Conservation (phyloP, 352 stramenopile species). For the Phytopythium oedochilum region DNA sequence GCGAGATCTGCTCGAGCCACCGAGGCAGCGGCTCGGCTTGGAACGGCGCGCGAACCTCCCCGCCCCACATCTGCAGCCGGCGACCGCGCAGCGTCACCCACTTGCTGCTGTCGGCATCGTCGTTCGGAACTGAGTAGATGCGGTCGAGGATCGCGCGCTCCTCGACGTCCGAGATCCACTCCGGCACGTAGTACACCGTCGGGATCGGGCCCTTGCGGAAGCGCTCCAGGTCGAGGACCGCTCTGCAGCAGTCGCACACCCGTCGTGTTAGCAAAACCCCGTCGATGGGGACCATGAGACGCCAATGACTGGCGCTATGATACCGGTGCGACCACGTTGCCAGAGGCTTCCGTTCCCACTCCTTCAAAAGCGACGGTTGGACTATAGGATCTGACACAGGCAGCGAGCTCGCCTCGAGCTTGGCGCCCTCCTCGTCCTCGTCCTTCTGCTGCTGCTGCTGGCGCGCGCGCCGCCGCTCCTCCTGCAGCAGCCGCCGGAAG, state of each 20-base stretch:
- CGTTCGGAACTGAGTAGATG: slow-evolving; percentile 36
- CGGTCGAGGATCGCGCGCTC: slow-evolving; percentile 50
- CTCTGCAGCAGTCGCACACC: slow-evolving; percentile 6
- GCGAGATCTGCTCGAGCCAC: slow-evolving; percentile 52
- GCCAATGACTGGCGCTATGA: no score
- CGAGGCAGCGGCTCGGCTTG: slow-evolving; percentile 28
- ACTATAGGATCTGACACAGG: not conserved
- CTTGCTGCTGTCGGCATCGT: slow-evolving; percentile 11
- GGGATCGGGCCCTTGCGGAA: slow-evolving; percentile 33
- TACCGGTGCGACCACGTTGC: slow-evolving; percentile 27
- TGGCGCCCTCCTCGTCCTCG: not conserved
- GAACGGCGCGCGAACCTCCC: slow-evolving; percentile 55
- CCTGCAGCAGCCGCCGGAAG: slow-evolving; percentile 42
- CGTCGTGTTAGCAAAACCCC: not conserved
- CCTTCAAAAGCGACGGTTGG: not conserved
- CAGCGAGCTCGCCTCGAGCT: not conserved
- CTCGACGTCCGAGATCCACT: slow-evolving; percentile 58
- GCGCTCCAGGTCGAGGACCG: slow-evolving; percentile 22
- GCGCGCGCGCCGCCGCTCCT: slow-evolving; percentile 39
- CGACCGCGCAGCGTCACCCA: slow-evolving; percentile 69
- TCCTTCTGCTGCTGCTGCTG: slow-evolving; percentile 3
- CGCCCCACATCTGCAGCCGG: slow-evolving; percentile 66
- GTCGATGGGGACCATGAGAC: no score
- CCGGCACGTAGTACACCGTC: slow-evolving; percentile 51
- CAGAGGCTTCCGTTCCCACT: slow-evolving; percentile 6